Evolutionary conservation across 2,329 filamentous ascomycete species (phyloP), one percentile per base, ranked within the genome.

Genomic region (Xylariaceae sp.): DNA sequence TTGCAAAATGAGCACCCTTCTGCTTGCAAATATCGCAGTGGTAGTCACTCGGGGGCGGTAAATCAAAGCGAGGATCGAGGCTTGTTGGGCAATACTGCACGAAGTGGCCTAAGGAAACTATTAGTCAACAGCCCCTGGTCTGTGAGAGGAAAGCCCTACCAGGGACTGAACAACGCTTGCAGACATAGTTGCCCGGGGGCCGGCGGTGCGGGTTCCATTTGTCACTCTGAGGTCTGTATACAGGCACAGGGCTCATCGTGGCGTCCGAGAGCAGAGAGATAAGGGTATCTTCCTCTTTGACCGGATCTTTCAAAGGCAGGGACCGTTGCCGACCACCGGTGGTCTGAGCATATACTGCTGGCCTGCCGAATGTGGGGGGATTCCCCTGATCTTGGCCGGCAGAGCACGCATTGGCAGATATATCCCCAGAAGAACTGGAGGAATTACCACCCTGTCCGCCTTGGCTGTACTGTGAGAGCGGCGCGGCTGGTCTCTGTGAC

Each of bases 41-140:
- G 38, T 68, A 69, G 11, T 43, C 36, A 4, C 28, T 16, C 1
- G 37, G 26, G 2, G 65, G 65, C 19, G 44, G 40, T 33, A 19
- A 44, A 40, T 69, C 66, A 37, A 50, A 65, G 2, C 37, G 18
- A 8, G 64, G 60, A 38, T 69, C 62, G n/a, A 68, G 30, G 41
- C 64, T 67, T 2, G 66, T 70, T 13, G 66, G 66, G 36, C 67
- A 70, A 2, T 52, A 23, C 35, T 61, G 51, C 13, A 67, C 48
- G 42, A 48, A 56, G 44, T 69, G 67, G 17, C 65, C 67, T 70
- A 40, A 21, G 7, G 11, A 29, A 13, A 16, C 23, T 6, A 38
- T 51, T 9, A 53, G 44, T 32, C 26, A 44, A 11, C 11, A 24
- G 23, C 12, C 4, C 33, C 28, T 13, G 21, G 11, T n/a, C 2